Percentiles rank a stretch among this genome's conserved stretches.
These are phyloP conservation scores for Ganoderma multipileum DNA, from an alignment of 1,284 basidiomycete species.

Conservation along the genomic window DNA sequence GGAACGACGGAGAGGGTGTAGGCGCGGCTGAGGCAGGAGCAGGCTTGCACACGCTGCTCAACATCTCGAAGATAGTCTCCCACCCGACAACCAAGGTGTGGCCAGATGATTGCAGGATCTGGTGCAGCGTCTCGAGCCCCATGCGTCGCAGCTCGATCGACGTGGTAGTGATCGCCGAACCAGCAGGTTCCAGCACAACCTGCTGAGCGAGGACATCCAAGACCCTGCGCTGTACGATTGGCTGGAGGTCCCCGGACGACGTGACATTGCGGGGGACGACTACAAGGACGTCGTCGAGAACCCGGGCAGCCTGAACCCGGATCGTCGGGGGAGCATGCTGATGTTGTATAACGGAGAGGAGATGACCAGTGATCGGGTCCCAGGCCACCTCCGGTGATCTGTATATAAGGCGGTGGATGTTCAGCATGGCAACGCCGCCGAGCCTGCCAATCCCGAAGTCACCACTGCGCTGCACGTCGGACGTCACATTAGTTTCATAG, in stretches of 20 bases:
- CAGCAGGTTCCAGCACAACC: constrained; percentile 63
- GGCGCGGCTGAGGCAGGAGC: constrained; percentile 44
- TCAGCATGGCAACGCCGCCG: constrained; percentile 80
- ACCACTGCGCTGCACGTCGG: constrained; percentile 61
- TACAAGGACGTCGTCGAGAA: constrained; percentile 83
- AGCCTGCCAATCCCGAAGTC: constrained; percentile 91
- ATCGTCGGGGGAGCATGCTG: constrained; percentile 76
- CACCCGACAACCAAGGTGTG: constrained; percentile 92
- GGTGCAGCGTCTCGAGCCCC: constrained; percentile 88
- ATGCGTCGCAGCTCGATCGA: constrained; percentile 83
- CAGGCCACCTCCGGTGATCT: constrained; percentile 85
- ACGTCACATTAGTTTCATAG: constrained; percentile 4
- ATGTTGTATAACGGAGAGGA: constrained; percentile 78
- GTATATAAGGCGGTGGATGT: constrained; percentile 86
- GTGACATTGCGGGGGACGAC: constrained; percentile 73
- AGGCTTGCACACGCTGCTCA: constrained; percentile 79
- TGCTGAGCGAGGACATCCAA: constrained; percentile 85
- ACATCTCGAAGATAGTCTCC: constrained; percentile 92
- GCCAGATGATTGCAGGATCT: constrained; percentile 89
- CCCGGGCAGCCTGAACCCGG: constrained; percentile 87
- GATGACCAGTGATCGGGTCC: constrained; percentile 80
- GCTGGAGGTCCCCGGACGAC: constrained; percentile 66
- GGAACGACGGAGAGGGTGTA: constrained; percentile 41
- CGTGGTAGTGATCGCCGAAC: constrained; percentile 50
- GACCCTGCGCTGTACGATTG: constrained; percentile 80